Percentiles rank a stretch among this genome's conserved stretches.
Conservation (phyloP, 257 asterid species). For the Penstemon barbatus region DNA sequence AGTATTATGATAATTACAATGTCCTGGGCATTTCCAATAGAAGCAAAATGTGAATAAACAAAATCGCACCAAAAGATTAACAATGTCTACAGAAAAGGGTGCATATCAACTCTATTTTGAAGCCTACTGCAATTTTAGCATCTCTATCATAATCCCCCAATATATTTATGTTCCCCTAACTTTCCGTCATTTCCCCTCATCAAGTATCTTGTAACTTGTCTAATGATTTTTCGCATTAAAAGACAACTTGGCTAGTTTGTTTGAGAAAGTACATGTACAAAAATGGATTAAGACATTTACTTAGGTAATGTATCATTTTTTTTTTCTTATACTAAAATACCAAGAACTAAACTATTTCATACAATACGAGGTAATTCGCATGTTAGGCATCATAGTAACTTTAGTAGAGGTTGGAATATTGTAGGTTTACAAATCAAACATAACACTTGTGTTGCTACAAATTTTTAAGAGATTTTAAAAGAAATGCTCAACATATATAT, state of each 20-base stretch:
- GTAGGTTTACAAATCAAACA: too few relatives aligned
- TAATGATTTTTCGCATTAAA: background rate
- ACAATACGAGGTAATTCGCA: too few relatives aligned
- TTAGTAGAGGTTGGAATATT: too few relatives aligned
- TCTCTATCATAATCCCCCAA: slow-evolving; percentile 19
- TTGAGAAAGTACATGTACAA: background rate
- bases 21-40: background rate
- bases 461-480: too few relatives aligned
- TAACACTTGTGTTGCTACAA: too few relatives aligned
- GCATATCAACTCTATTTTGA: slow-evolving; percentile 36
- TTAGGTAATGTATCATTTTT: background rate
- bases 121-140: slow-evolving; percentile 30
- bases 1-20: background rate
- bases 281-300: background rate
- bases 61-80: slow-evolving; percentile 35
- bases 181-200: slow-evolving; percentile 14
- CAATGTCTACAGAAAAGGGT: slow-evolving; percentile 46
- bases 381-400: too few relatives aligned
- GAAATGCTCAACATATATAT: too few relatives aligned
- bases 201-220: background rate
- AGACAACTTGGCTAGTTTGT: slow-evolving; percentile 9
- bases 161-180: slow-evolving; percentile 18
- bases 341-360: too few relatives aligned
- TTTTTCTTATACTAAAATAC: background rate
- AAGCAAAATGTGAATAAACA: slow-evolving; percentile 31